A percentile compares a stretch with the other conserved stretches of the same genome.
Evolutionary conservation across 2,329 filamentous ascomycete species (phyloP).

Genomic region (Ampelomyces quisqualis): DNA sequence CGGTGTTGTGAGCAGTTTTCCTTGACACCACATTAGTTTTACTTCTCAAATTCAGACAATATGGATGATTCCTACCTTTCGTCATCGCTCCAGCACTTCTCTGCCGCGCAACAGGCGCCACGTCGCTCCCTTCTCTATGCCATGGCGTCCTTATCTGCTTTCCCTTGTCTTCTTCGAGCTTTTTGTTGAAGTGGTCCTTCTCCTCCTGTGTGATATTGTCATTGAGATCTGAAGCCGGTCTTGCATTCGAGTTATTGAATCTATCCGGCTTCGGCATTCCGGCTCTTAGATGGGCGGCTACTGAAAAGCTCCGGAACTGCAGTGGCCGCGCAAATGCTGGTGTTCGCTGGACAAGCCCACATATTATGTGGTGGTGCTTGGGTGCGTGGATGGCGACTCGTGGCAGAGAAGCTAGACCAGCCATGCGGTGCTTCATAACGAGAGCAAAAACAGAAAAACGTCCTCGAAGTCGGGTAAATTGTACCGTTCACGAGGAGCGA

Average conservation of each 20-base stretch:
- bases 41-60: no score
- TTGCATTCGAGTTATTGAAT: conserved; percentile 38
- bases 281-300: conserved; percentile 7
- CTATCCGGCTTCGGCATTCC: conserved; percentile 18
- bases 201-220: conserved; percentile 50
- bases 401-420: conserved; percentile 23
- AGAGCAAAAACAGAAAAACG: conserved; percentile 2
- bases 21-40: conserved; percentile 44
- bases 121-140: conserved; percentile 63
- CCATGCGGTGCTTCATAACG: conserved; percentile 38
- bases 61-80: conserved; percentile 54
- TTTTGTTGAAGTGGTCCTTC: conserved; percentile 47
- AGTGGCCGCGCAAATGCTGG: not conserved
- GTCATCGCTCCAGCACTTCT: conserved; percentile 61
- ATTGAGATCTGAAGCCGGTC: conserved; percentile 45
- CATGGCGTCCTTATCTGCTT: conserved; percentile 64
- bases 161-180: conserved; percentile 52
- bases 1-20: conserved; percentile 78
- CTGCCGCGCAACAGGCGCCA: conserved; percentile 56
- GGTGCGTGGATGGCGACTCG: conserved; percentile 15
- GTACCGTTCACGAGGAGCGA: conserved; percentile 5
- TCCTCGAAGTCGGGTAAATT: conserved; percentile 14
- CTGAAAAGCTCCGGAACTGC: conserved; percentile 17
- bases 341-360: conserved; percentile 3
- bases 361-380: conserved; percentile 5